phyloP scores from a whole-genome alignment of 208 protist genomes.

The Porcisia hertigi region DNA sequence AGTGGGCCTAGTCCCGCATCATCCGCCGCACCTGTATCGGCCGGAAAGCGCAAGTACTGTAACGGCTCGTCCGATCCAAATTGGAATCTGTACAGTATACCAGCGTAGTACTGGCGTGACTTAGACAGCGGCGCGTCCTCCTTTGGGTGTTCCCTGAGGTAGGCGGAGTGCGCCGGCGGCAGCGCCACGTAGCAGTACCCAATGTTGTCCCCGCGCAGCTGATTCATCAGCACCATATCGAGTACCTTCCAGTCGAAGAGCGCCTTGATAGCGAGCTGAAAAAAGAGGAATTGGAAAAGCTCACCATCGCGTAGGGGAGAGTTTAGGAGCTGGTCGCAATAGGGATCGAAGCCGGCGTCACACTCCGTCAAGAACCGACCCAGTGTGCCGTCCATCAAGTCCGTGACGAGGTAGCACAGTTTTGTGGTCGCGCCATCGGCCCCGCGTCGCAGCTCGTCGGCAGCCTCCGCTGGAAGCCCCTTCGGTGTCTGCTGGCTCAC shows the following conservation, averaged over 20 bases:
- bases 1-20: conserved; percentile 10
- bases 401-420: conserved; percentile 82
- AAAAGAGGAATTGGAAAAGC: conserved; percentile 86
- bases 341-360: conserved; percentile 82
- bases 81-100: conserved; percentile 71
- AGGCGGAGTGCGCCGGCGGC: conserved; percentile 9
- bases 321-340: conserved; percentile 83
- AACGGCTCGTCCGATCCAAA: conserved; percentile 26
- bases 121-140: conserved; percentile 8
- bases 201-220: conserved; percentile 89
- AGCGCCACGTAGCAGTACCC: conserved; percentile 51
- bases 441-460: conserved; percentile 34
- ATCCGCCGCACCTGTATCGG: background rate
- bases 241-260: conserved; percentile 82
- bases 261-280: conserved; percentile 62
- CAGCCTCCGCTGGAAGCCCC: conserved; percentile 58
- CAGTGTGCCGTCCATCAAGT: conserved; percentile 86
- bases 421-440: conserved; percentile 28
- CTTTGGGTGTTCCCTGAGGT: conserved; percentile 19
- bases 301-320: conserved; percentile 64
- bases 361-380: conserved; percentile 77
- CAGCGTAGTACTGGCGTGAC: conserved; percentile 42
- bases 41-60: conserved; percentile 74
- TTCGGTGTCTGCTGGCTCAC: conserved; percentile 52
- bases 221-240: conserved; percentile 85